Conservation (phyloP, 495 filamentous ascomycete species). For the Hypoxylon subgilvum region DNA sequence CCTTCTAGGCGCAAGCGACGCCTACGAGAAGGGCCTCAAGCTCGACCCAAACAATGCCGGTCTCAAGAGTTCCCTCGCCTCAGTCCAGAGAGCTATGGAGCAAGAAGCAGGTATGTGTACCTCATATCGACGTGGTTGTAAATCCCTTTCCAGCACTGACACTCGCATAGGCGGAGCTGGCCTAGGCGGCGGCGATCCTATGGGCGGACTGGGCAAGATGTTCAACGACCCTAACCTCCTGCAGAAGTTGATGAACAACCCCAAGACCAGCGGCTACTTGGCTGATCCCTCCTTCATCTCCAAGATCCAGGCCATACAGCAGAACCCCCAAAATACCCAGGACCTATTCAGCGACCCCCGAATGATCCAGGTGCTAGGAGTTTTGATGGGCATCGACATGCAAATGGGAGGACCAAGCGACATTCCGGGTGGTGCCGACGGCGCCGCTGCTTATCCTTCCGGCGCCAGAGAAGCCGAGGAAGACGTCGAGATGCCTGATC, state of each 20-base stretch:
- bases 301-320: slow-evolving; percentile 79
- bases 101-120: slow-evolving; percentile 68
- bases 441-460: slow-evolving; percentile 46
- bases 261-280: slow-evolving; percentile 87
- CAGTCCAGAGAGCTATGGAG: slow-evolving; percentile 87
- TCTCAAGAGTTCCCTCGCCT: slow-evolving; percentile 82
- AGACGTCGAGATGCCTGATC: slow-evolving; percentile 81
- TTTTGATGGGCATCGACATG: slow-evolving; percentile 94
- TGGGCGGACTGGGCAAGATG: slow-evolving; percentile 80
- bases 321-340: slow-evolving; percentile 80
- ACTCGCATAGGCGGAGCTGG: slow-evolving; percentile 47
- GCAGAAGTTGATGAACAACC: slow-evolving; percentile 89
- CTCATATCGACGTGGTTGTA: not conserved
- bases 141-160: not conserved
- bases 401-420: slow-evolving; percentile 69
- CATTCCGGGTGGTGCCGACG: no score
- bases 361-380: slow-evolving; percentile 92
- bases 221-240: slow-evolving; percentile 91
- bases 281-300: slow-evolving; percentile 86
- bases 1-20: slow-evolving; percentile 80
- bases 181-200: slow-evolving; percentile 60
- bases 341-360: slow-evolving; percentile 85
- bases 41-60: slow-evolving; percentile 90
- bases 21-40: slow-evolving; percentile 90
- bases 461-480: slow-evolving; percentile 64